Conservation (phyloP, 129 eudicot genomes). For the Helichrysum umbraculigerum region DNA sequence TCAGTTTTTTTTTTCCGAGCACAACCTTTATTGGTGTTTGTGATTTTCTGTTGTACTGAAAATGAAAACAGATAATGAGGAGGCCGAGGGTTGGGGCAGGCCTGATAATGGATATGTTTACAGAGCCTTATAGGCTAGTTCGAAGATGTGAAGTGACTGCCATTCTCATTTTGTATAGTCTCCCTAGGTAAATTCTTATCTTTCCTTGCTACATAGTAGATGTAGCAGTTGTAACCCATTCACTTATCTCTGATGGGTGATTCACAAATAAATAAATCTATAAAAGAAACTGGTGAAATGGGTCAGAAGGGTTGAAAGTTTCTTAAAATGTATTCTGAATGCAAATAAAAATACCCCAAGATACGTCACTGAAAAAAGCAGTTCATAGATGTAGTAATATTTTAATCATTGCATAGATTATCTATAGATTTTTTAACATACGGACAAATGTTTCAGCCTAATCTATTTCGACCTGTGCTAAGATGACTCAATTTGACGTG, state of each 20-base stretch:
- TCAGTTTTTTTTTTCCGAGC: neutral
- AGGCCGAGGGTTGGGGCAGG: constrained; percentile 86
- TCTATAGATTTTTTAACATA: neutral
- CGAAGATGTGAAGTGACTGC: constrained; percentile 98
- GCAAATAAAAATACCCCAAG: neutral
- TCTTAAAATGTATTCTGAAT: neutral
- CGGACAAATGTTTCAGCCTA: neutral
- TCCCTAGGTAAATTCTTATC: constrained; percentile 66
- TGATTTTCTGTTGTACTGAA: constrained; percentile 5
- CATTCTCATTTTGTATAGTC: constrained; percentile 85
- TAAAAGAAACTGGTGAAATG: neutral
- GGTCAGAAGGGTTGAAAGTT: neutral
- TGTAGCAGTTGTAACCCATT: neutral
- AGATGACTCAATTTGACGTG: neutral
- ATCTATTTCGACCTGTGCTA: neutral
- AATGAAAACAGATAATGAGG: constrained; percentile 58
- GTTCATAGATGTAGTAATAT: neutral
- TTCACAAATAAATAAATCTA: neutral
- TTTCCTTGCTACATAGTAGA: neutral
- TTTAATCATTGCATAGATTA: neutral
- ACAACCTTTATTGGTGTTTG: neutral
- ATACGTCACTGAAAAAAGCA: neutral
- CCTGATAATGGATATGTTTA: constrained; percentile 76
- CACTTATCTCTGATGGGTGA: neutral
- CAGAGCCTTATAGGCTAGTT: constrained; percentile 74